Evolutionary conservation across 2,329 filamentous ascomycete genomes (phyloP), one percentile per base, ranked within the genome.

Genomic region (Amylocarpus encephaloides): DNA sequence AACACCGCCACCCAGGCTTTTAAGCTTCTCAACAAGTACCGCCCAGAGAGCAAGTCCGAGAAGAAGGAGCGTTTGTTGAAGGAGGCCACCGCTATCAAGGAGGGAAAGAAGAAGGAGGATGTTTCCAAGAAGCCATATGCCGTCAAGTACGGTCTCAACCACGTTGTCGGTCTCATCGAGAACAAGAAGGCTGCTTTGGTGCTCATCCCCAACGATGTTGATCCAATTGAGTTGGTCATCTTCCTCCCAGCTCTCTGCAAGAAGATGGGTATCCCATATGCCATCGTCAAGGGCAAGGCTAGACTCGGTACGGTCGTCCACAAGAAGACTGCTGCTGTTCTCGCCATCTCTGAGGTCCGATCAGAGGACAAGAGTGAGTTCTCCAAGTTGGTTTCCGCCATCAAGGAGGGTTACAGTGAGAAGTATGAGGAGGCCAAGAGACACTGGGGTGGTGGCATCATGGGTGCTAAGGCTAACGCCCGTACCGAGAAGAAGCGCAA

Each of bases 91-190:
- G 94, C 93, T 68, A 83, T 98, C 73, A 85, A 90, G 73, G 91
- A 97, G 76, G 93, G 94, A 75, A 96, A 97, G 88, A 98, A 97
- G 88, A 97, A 97, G 88, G 94, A 98, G 83, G 91, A 95, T 68
- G 92, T 95, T 72, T 88, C 83, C 86, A 97, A 97, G 89, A 98
- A 98, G 88, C 93, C 93, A 69, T 98, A 96, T 78, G 78, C 86
- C 63, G 91, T 93, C 82, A 98, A 98, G 86, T 98, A 96, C 77
- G 93, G 93, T 79, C 85, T 98, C 68, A 98, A 98, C 86, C 93
- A 98, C 82, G 93, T 98, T 62, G 90, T 95, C 63, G 90, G 88
- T 63, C 82, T 95, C 66, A 88, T 95, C 67, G 90, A 95, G 85
- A 96, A 96, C 83, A 98, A 98, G 89, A 98, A 98, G 86, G 92